A percentile compares a stretch with the other conserved stretches of the same genome.
phyloP scores from a whole-genome alignment of 2,329 filamentous ascomycete species.

The Aureobasidium uvarum region DNA sequence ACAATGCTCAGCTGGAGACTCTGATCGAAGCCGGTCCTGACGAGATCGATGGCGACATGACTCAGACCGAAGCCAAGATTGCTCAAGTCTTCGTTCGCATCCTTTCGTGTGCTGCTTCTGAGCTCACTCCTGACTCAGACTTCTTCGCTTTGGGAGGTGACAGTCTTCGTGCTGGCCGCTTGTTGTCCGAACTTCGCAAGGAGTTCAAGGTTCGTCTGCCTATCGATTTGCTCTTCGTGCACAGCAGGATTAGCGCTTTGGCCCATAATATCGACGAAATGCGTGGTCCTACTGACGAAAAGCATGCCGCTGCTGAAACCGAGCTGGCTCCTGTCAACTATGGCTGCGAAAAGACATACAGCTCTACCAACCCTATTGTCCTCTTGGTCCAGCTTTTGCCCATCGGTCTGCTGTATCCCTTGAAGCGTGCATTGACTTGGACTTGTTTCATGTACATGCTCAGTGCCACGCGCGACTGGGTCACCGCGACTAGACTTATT shows the following conservation, averaged over 20 bases:
- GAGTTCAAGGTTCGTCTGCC: constrained; percentile 52
- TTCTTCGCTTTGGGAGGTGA: constrained; percentile 57
- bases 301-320: constrained; percentile 16
- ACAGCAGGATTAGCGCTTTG: constrained; percentile 48
- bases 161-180: constrained; percentile 53
- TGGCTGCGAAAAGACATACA: constrained; percentile 45
- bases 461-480: constrained; percentile 43
- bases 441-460: constrained; percentile 53
- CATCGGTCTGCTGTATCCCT: constrained; percentile 51
- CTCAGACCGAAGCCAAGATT: constrained; percentile 42
- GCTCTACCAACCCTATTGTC: constrained; percentile 52
- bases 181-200: constrained; percentile 53
- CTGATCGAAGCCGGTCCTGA: constrained; percentile 17
- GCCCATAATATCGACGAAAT: constrained; percentile 41
- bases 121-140: constrained; percentile 47
- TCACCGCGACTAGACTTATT: constrained; percentile 42
- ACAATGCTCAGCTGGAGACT: constrained; percentile 30
- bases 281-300: constrained; percentile 25
- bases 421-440: constrained; percentile 54
- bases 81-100: constrained; percentile 49
- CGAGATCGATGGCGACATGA: constrained; percentile 27
- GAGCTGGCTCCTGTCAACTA: constrained; percentile 29
- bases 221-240: constrained; percentile 54
- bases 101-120: constrained; percentile 43
- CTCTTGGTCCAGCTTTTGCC: constrained; percentile 54